Percentiles rank a stretch among this genome's conserved stretches.
Conservation (phyloP, 1,284 basidiomycete genomes). For the Naganishia cerealis region DNA sequence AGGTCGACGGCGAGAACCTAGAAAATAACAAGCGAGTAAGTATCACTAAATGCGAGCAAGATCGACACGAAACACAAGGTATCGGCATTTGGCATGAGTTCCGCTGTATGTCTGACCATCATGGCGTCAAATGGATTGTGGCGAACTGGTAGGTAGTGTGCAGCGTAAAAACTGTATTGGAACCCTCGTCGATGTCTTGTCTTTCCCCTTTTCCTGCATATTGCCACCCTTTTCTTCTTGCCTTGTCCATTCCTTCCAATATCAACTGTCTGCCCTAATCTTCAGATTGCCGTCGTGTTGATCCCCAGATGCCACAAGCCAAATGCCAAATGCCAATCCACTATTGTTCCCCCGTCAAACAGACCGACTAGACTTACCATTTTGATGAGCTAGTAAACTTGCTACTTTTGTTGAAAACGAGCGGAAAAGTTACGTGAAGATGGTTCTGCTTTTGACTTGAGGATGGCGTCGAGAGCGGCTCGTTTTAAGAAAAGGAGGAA, state of each 20-base stretch:
- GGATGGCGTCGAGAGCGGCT: constrained; percentile 29
- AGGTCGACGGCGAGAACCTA: constrained; percentile 98
- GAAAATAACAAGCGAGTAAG: background rate
- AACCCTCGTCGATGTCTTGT: background rate
- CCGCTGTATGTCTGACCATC: background rate
- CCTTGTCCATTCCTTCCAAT: background rate
- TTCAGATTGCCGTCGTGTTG: background rate
- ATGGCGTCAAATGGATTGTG: background rate
- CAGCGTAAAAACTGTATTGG: background rate
- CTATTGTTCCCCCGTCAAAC: background rate
- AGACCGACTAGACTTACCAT: constrained; percentile 13
- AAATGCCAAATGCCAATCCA: constrained; percentile 16
- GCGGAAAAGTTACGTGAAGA: constrained; percentile 30
- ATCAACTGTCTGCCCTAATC: background rate
- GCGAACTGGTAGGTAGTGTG: background rate
- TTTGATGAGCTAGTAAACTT: constrained; percentile 19
- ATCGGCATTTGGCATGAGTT: background rate
- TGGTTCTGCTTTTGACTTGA: constrained; percentile 31
- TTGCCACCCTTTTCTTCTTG: background rate
- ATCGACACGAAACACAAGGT: background rate
- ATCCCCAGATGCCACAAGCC: constrained; percentile 4
- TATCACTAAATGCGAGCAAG: background rate
- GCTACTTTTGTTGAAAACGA: constrained; percentile 31
- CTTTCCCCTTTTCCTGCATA: background rate
- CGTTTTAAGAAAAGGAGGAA: constrained; percentile 14